Conservation (phyloP, 768 basidiomycete genomes). For the Auricularia sp. region DNA sequence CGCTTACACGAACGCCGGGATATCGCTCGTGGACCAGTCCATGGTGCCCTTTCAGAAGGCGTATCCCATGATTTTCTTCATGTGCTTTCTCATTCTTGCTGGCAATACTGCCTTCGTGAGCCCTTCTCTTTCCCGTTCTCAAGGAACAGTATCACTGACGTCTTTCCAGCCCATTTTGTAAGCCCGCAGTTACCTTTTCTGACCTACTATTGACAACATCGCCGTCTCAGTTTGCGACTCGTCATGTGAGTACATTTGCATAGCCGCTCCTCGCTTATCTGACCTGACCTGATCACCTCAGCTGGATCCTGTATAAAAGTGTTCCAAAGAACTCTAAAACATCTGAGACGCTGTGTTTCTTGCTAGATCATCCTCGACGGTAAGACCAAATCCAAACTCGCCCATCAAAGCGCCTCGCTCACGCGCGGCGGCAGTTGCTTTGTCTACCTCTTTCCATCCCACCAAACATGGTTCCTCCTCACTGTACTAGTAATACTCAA, state of each 20-base stretch:
- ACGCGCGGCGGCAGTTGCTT: slow-evolving; percentile 46
- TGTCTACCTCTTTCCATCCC: slow-evolving; percentile 82
- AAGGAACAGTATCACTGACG: slow-evolving; percentile 5
- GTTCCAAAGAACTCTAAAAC: slow-evolving; percentile 49
- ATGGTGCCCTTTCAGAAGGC: slow-evolving; percentile 89
- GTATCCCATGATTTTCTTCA: slow-evolving; percentile 65
- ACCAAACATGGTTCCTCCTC: slow-evolving; percentile 88
- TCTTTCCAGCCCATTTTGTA: slow-evolving; percentile 69
- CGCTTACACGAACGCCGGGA: slow-evolving; percentile 82
- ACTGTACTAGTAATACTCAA: slow-evolving; percentile 57
- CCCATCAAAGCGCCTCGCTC: not conserved
- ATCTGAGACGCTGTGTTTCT: slow-evolving; percentile 76
- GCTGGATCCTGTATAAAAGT: slow-evolving; percentile 63
- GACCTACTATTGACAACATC: not conserved
- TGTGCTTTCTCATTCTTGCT: slow-evolving; percentile 71
- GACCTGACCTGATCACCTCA: slow-evolving; percentile 20
- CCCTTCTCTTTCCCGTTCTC: slow-evolving; percentile 15
- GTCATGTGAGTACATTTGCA: slow-evolving; percentile 52
- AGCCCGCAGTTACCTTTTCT: not conserved
- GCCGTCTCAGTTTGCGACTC: slow-evolving; percentile 54
- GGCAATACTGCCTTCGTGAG: slow-evolving; percentile 92
- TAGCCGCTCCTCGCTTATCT: too few relatives aligned
- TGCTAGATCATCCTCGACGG: slow-evolving; percentile 86
- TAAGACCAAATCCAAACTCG: slow-evolving; percentile 12
- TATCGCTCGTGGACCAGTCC: slow-evolving; percentile 77